Evolutionary conservation across 139 green algal genomes (phyloP), one percentile per base, ranked within the genome.

Genomic region (Coelastrella sp.): DNA sequence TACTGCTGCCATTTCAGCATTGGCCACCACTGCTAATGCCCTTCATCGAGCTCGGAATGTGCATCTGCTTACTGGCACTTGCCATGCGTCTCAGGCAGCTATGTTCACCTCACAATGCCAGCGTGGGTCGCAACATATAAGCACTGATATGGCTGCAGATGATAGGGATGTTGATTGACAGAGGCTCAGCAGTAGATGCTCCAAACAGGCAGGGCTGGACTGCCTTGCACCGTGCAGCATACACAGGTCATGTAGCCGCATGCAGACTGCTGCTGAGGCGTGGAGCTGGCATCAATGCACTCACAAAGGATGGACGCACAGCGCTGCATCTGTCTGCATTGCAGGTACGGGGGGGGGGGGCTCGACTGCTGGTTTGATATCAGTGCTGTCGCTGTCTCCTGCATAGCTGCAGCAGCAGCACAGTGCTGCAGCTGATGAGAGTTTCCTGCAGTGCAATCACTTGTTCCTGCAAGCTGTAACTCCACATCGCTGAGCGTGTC

Each of bases 91-190:
- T 49, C 35, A 49, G 35, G 35, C 35, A 49, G 35, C 35, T 49
- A 49, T 49, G 1, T 49, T 49, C 3, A 49, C 35, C 35, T 49
- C 35, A 49, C 35, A 49, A 49, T 49, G 35, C 35, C 3, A 49
- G 35, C 35, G 3, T 49, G 35, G 35, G 35, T 49, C 3, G 35
- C 35, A 49, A 49, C 35, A 49, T 49, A 3, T 49, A 12, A 70
- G 14, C 14, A 15, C 61, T 70, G 61, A 20, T 70, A 15, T 24
- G 9, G 58, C 7, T 63, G 59, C 86, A 90, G 87, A 65, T 86
- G 87, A 79, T 90, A 8, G 76, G 86, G 76, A 73, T 86, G 76
- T 76, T 90, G 60, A 58, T 90, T 49, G 87, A 86, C 76, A 57
- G 87, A 25, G 76, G 76, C 49, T 73, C 60, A 15, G 17, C 76